Percentiles rank a stretch among this genome's conserved stretches.
Conservation (phyloP, 257 asterid species). For the Asclepias syriaca region DNA sequence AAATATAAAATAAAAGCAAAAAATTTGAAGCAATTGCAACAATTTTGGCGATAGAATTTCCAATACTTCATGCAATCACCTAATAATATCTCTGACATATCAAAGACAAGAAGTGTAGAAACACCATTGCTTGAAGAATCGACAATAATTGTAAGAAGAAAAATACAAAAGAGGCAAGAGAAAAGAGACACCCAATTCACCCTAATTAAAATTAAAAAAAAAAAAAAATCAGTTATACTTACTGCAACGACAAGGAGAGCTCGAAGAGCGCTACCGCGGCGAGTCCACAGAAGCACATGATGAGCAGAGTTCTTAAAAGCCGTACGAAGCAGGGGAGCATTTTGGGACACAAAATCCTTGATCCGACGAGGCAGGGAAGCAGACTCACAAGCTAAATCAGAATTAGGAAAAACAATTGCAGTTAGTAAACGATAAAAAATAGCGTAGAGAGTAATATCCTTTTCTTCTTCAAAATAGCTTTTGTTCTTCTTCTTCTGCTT, state of each 20-base stretch:
- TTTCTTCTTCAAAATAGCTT: neutral
- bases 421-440: slow-evolving; percentile 46
- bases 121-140: neutral
- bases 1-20: neutral
- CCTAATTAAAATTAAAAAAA: neutral
- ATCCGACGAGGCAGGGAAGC: slow-evolving; percentile 41
- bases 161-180: neutral
- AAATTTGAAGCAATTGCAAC: neutral
- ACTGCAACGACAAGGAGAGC: slow-evolving; percentile 69
- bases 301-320: slow-evolving; percentile 56
- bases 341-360: slow-evolving; percentile 40
- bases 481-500: neutral
- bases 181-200: neutral
- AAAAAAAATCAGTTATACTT: slow-evolving; percentile 16
- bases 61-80: neutral
- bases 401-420: slow-evolving; percentile 46
- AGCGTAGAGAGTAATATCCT: slow-evolving; percentile 41
- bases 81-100: neutral
- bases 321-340: slow-evolving; percentile 57
- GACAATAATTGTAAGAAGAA: neutral
- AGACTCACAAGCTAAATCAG: slow-evolving; percentile 17
- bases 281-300: slow-evolving; percentile 55
- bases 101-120: neutral
- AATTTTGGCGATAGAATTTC: neutral
- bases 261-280: slow-evolving; percentile 64